Evolutionary conservation across 2,329 filamentous ascomycete species (phyloP).

Genomic region (Coniella vitis): DNA sequence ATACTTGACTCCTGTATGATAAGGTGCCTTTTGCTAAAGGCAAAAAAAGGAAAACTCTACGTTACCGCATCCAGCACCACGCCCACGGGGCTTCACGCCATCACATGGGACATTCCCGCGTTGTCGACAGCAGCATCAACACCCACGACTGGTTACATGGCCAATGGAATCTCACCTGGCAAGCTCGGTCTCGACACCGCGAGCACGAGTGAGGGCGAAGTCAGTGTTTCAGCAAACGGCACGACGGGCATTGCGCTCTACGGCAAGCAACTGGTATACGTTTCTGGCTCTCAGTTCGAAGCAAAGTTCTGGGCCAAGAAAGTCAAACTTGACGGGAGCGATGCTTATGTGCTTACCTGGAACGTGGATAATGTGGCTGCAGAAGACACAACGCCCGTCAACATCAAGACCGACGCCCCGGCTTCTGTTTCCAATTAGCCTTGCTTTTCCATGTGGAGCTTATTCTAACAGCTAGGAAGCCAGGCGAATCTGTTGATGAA

Average conservation of each 20-base stretch:
- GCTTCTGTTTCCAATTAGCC: neutral
- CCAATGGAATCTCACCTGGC: neutral
- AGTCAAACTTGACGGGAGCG: neutral
- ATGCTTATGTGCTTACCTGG: constrained; percentile 2
- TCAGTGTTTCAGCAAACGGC: neutral
- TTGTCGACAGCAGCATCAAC: neutral
- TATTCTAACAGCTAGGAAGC: too few relatives aligned
- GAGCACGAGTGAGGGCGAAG: neutral
- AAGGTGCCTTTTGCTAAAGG: neutral
- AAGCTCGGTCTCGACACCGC: neutral
- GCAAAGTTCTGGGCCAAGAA: constrained; percentile 10
- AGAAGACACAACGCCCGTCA: neutral
- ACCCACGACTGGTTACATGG: neutral
- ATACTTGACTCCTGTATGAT: neutral
- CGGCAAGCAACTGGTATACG: constrained; percentile 7
- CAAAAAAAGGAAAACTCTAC: neutral
- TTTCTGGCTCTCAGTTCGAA: neutral
- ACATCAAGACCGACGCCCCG: constrained; percentile 4
- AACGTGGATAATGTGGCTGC: neutral
- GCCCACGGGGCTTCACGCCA: neutral
- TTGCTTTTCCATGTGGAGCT: too few relatives aligned
- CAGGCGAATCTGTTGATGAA: constrained; percentile 25
- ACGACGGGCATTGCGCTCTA: constrained; percentile 1
- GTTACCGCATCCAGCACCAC: neutral
- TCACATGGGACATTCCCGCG: constrained; percentile 6